These are phyloP conservation scores for Diaporthe citrichinensis DNA, from an alignment of 2,329 filamentous ascomycete species.

Conservation along the genomic window DNA sequence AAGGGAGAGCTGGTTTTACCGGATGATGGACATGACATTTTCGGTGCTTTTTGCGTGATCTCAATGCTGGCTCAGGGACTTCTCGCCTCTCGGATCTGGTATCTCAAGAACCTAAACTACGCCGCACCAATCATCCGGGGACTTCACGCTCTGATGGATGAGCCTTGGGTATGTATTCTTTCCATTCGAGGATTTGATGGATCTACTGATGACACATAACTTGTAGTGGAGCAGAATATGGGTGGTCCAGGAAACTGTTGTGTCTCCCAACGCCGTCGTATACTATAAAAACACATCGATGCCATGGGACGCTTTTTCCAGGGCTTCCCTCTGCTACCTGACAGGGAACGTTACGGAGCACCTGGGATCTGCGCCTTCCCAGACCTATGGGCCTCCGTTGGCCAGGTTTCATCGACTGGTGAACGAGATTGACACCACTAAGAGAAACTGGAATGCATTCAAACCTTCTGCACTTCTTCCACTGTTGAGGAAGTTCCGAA, in stretches of 20 bases:
- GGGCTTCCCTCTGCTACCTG: neutral
- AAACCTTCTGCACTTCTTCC: constrained; percentile 18
- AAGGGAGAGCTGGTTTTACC: neutral
- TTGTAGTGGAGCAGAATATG: constrained; percentile 25
- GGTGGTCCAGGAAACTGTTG: constrained; percentile 31
- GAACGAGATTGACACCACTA: constrained; percentile 28
- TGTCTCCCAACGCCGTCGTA: neutral
- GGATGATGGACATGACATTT: neutral
- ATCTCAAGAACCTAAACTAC: constrained; percentile 15
- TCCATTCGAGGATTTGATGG: too few species aligned
- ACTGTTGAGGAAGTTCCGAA: constrained; percentile 13
- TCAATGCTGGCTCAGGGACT: constrained; percentile 26
- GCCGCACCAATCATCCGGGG: constrained; percentile 10
- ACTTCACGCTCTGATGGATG: neutral
- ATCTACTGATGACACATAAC: neutral
- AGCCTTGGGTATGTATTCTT: neutral
- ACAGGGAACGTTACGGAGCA: constrained; percentile 3
- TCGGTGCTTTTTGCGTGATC: constrained; percentile 26
- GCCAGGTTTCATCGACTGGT: constrained; percentile 13
- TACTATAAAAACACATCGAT: constrained; percentile 32
- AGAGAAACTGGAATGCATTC: neutral
- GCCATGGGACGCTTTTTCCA: constrained; percentile 28
- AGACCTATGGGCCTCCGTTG: constrained; percentile 3
- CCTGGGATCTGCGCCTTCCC: neutral
- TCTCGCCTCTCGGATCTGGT: constrained; percentile 17